Evolutionary conservation across 2,329 filamentous ascomycete genomes (phyloP).

Genomic region (Arachnomyces sp.): DNA sequence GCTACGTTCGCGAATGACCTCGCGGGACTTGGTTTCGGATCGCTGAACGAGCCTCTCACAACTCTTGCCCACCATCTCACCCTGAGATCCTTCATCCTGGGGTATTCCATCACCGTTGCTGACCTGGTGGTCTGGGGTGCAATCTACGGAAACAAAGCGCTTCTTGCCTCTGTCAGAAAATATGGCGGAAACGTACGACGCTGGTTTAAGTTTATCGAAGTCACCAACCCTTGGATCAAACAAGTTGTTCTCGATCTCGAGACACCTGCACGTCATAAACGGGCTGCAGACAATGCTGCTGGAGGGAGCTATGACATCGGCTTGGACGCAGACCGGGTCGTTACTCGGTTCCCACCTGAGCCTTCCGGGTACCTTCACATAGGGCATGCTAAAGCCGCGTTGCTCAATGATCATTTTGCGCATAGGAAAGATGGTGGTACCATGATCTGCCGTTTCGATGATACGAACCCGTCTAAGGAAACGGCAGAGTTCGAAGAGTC

Average conservation of each 20-base stretch:
- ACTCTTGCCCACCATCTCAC: conserved; percentile 1
- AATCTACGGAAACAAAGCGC: background rate
- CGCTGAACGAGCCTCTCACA: background rate
- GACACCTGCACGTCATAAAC: background rate
- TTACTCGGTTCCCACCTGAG: conserved; percentile 23
- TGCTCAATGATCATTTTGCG: conserved; percentile 23
- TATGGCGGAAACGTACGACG: conserved; percentile 3
- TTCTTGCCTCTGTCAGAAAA: background rate
- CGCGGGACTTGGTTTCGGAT: background rate
- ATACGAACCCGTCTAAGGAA: conserved; percentile 88
- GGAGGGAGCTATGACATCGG: conserved; percentile 14
- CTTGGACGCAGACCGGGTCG: conserved; percentile 16
- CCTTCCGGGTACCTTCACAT: conserved; percentile 24
- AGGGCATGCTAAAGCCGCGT: conserved; percentile 23
- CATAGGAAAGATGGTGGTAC: conserved; percentile 46
- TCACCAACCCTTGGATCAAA: conserved; percentile 4
- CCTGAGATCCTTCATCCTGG: background rate
- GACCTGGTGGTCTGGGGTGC: conserved; percentile 1
- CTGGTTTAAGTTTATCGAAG: conserved; percentile 8
- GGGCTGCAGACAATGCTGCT: background rate
- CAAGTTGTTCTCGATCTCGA: background rate
- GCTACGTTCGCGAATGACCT: conserved; percentile 46
- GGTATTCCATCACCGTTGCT: background rate
- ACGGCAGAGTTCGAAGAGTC: conserved; percentile 86
- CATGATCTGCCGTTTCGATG: conserved; percentile 77